Evolutionary conservation across 148 eudicot species (phyloP).

Genomic region (Rhododendron mucronatum): DNA sequence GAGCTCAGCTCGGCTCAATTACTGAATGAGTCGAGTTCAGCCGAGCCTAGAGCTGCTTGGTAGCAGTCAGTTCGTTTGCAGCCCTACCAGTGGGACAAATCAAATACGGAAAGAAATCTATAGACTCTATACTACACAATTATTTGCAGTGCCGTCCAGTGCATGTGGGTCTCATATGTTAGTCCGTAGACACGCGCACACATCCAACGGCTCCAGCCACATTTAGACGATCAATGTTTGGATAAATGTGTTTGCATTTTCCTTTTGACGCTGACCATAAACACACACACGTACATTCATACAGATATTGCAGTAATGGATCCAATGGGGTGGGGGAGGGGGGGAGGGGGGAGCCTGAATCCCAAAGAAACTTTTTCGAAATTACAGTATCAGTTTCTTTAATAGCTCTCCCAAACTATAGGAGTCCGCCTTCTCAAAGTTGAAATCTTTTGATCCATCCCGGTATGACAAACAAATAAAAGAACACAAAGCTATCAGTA

Average conservation of each 20-base stretch:
- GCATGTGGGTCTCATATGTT: background rate
- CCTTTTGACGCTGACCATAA: too few species aligned
- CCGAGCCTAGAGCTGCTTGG: too few species aligned
- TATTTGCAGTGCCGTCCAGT: background rate
- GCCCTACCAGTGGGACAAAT: too few species aligned
- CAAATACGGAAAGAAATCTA: too few species aligned
- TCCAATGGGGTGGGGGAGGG: background rate
- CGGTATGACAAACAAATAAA: background rate
- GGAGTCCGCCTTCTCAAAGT: background rate
- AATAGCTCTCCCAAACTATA: background rate
- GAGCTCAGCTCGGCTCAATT: too few species aligned
- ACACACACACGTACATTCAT: too few species aligned
- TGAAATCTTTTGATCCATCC: background rate
- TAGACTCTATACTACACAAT: too few species aligned
- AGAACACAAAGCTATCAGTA: background rate
- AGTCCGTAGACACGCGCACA: background rate
- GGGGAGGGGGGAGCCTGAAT: background rate
- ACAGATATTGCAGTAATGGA: background rate
- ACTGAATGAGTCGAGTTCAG: too few species aligned
- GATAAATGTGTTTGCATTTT: background rate
- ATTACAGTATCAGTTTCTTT: too few species aligned
- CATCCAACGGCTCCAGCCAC: background rate
- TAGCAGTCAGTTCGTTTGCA: too few species aligned
- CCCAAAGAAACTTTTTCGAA: background rate
- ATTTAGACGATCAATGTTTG: background rate